Evolutionary conservation across 495 filamentous ascomycete species (phyloP).

Genomic region (Penicillium malachiteum): DNA sequence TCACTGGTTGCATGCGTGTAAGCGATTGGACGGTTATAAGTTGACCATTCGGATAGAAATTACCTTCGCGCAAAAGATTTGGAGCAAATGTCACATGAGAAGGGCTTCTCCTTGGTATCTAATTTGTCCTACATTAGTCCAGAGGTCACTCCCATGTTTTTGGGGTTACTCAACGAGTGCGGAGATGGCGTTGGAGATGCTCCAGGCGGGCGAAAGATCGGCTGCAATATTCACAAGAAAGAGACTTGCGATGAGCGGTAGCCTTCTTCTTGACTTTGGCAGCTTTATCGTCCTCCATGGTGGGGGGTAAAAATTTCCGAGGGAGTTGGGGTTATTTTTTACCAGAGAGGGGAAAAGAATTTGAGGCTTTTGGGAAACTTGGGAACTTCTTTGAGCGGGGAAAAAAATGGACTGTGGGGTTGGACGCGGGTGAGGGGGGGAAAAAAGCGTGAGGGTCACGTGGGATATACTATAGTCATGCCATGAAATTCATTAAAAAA

Average conservation of each 20-base stretch:
- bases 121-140: conserved; percentile 28
- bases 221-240: conserved; percentile 51
- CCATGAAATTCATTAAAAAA: too few relatives aligned
- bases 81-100: conserved; percentile 52
- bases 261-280: conserved; percentile 48
- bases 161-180: conserved; percentile 53
- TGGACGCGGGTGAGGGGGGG: conserved; percentile 24
- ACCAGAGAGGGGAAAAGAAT: conserved; percentile 31
- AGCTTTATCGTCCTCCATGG: conserved; percentile 44
- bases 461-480: background rate
- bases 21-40: conserved; percentile 22
- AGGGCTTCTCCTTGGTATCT: conserved; percentile 58
- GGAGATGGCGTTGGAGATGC: conserved; percentile 55
- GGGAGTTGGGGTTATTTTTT: conserved; percentile 30
- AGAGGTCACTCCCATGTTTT: background rate
- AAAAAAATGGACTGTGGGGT: conserved; percentile 42
- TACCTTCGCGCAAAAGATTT: conserved; percentile 54
- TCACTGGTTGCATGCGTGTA: conserved; percentile 47
- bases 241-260: conserved; percentile 44
- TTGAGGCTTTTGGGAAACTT: conserved; percentile 13
- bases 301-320: background rate
- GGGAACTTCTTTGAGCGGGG: conserved; percentile 23
- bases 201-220: conserved; percentile 51
- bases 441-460: conserved; percentile 26
- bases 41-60: conserved; percentile 4